phyloP scores from a whole-genome alignment of 129 eudicot genomes.

The Ambrosia artemisiifolia region DNA sequence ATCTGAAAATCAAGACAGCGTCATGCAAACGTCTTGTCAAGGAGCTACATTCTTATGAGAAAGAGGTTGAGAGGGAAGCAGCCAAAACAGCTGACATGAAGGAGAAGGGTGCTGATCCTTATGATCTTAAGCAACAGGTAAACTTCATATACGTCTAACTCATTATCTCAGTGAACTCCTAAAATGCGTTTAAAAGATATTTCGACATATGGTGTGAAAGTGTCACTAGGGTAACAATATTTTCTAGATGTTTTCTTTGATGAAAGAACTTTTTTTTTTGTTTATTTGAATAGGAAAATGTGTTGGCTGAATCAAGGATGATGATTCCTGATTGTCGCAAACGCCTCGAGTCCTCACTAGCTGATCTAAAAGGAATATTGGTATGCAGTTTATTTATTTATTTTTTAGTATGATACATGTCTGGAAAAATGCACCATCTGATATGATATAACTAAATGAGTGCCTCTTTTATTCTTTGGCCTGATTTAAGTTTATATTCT shows the following conservation, averaged over 20 bases:
- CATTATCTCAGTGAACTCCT: neutral
- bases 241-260: neutral
- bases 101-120: slow-evolving; percentile 89
- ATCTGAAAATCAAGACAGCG: slow-evolving; percentile 87
- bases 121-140: slow-evolving; percentile 97
- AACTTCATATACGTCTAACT: neutral
- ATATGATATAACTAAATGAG: neutral
- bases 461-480: neutral
- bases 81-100: slow-evolving; percentile 93
- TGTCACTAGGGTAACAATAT: neutral
- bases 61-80: slow-evolving; percentile 90
- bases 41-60: slow-evolving; percentile 84
- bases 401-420: neutral
- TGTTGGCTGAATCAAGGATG: slow-evolving; percentile 93
- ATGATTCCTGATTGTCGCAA: slow-evolving; percentile 91
- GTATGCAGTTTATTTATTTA: slow-evolving; percentile 22
- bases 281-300: slow-evolving; percentile 57
- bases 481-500: neutral
- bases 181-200: neutral
- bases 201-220: slow-evolving; percentile 5
- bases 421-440: neutral
- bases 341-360: slow-evolving; percentile 70
- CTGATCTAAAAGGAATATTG: slow-evolving; percentile 70
- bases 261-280: neutral
- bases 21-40: slow-evolving; percentile 88